Evolutionary conservation across 2,329 filamentous ascomycete species (phyloP).

Genomic region (Dissoconium aciculare): DNA sequence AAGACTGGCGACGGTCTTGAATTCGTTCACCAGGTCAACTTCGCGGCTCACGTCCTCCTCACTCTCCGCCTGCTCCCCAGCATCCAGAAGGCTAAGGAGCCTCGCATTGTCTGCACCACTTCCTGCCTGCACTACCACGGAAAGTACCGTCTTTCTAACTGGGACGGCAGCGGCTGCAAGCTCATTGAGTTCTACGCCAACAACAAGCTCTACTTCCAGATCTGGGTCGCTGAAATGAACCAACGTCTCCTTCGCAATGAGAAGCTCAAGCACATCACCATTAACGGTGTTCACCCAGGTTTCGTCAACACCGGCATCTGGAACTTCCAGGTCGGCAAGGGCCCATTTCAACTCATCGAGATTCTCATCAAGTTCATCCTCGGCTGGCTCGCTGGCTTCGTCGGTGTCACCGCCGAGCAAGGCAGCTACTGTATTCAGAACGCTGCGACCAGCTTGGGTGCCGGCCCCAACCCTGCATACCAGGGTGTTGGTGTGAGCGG

Average conservation of each 20-base stretch:
- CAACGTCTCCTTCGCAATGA: conserved; percentile 11
- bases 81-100: conserved; percentile 12
- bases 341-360: conserved; percentile 1
- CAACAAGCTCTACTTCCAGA: conserved; percentile 25
- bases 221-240: conserved; percentile 23
- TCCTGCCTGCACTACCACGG: conserved; percentile 4
- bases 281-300: conserved; percentile 23
- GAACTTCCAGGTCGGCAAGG: conserved; percentile 7
- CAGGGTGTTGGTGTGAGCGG: conserved; percentile 8
- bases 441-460: conserved; percentile 11
- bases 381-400: conserved; percentile 5
- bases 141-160: conserved; percentile 10
- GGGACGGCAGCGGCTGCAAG: conserved; percentile 12
- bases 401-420: conserved; percentile 15
- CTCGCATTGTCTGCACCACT: conserved; percentile 14
- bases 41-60: conserved; percentile 21
- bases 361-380: conserved; percentile 2
- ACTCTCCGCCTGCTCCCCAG: conserved; percentile 19
- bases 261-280: conserved; percentile 17
- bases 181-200: conserved; percentile 17
- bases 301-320: conserved; percentile 22
- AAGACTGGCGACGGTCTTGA: conserved; percentile 20
- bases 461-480: conserved; percentile 10
- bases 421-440: conserved; percentile 15
- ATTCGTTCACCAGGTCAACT: conserved; percentile 21